A percentile compares a stretch with the other conserved stretches of the same genome.
Conservation (phyloP, 1,284 basidiomycete species). For the Rhodotorula sp. region DNA sequence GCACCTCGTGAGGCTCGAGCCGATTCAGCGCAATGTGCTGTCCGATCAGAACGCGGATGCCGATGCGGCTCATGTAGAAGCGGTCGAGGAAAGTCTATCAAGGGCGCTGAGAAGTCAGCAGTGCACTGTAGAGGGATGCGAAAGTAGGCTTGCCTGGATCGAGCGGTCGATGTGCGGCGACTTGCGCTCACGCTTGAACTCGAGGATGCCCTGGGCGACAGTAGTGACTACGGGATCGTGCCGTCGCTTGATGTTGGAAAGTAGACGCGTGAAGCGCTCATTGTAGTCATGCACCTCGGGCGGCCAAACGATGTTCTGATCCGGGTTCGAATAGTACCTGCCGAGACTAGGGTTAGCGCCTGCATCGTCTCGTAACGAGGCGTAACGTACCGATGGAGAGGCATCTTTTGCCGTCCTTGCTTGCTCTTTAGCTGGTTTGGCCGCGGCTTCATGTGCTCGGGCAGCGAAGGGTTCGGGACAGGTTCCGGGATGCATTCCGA, state of each 20-base stretch:
- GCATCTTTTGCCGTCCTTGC: conserved; percentile 25
- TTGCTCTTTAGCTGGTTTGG: conserved; percentile 30
- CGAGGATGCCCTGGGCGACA: conserved; percentile 75
- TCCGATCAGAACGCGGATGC: conserved; percentile 91
- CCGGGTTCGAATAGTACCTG: conserved; percentile 81
- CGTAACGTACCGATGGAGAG: conserved; percentile 32
- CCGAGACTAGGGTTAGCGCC: background rate
- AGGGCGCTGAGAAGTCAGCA: background rate
- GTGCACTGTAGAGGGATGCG: background rate
- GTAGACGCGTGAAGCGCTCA: conserved; percentile 77
- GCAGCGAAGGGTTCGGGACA: conserved; percentile 67
- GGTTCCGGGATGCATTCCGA: conserved; percentile 52
- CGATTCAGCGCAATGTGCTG: conserved; percentile 89
- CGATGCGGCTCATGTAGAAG: conserved; percentile 96
- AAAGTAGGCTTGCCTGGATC: conserved; percentile 52
- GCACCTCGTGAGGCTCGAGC: conserved; percentile 68
- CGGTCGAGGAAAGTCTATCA: conserved; percentile 88
- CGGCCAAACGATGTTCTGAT: conserved; percentile 69
- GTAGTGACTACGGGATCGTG: conserved; percentile 98
- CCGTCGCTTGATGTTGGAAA: conserved; percentile 87
- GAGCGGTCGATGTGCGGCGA: conserved; percentile 70
- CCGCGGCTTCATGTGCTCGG: conserved; percentile 45
- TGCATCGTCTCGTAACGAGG: conserved; percentile 4
- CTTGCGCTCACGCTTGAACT: conserved; percentile 59
- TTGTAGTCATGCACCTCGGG: conserved; percentile 95